These are phyloP conservation scores for Populus tremula DNA, from an alignment of 345 rosid species.

Conservation along the genomic window DNA sequence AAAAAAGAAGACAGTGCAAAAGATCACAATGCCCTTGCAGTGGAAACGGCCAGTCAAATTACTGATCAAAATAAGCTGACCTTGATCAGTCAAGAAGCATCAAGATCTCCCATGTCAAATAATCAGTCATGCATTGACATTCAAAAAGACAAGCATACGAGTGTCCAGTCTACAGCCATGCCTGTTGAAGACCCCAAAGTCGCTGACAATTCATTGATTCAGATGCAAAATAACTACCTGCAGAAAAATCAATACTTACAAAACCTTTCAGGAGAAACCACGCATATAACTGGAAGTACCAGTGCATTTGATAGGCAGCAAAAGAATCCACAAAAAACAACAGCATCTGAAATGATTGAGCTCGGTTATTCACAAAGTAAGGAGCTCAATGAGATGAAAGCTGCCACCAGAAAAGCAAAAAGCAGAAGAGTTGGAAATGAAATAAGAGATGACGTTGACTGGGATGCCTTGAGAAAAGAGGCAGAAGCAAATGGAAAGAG, in stretches of 20 bases:
- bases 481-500: slow-evolving; percentile 20
- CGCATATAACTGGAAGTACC: slow-evolving; percentile 42
- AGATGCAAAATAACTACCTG: slow-evolving; percentile 31
- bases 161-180: slow-evolving; percentile 22
- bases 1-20: slow-evolving; percentile 16
- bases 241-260: slow-evolving; percentile 11
- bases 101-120: slow-evolving; percentile 29
- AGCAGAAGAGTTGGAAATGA: slow-evolving; percentile 49
- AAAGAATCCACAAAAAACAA: slow-evolving; percentile 27
- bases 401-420: slow-evolving; percentile 37
- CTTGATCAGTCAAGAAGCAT: slow-evolving; percentile 17
- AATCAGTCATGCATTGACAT: slow-evolving; percentile 22
- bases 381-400: slow-evolving; percentile 29
- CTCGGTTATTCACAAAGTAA: slow-evolving; percentile 25
- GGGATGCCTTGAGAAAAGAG: slow-evolving; percentile 27
- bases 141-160: slow-evolving; percentile 27
- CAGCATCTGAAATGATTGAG: slow-evolving; percentile 33
- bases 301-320: slow-evolving; percentile 25
- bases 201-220: slow-evolving; percentile 20
- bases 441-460: slow-evolving; percentile 26
- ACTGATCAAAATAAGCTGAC: slow-evolving; percentile 23
- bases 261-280: slow-evolving; percentile 30
- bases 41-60: slow-evolving; percentile 26
- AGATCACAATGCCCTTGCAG: slow-evolving; percentile 20
- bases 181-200: slow-evolving; percentile 25